Base-by-base conservation (phyloP, 441 rosid genomes). In the Erysimum pusillum region DNA sequence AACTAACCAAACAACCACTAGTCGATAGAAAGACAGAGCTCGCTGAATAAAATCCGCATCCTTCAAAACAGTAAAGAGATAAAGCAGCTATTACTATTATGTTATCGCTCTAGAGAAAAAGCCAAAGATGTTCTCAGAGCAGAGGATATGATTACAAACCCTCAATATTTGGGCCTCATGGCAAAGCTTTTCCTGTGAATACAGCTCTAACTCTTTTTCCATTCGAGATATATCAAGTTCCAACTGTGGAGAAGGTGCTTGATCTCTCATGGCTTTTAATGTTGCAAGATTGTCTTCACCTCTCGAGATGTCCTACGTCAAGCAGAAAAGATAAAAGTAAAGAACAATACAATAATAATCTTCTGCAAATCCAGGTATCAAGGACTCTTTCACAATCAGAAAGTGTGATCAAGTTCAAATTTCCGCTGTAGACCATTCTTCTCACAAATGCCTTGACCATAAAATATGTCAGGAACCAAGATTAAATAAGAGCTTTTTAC, bases 111-210 rank as follows among this genome's bases (percentile, higher is more conserved):
- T 20, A 74, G 35, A 61, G 8, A 34, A 41, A 69, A 71, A 10
- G 14, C 5, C 5, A 53, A 69, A 62, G 39, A 74, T 18, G 34
- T 48, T 68, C 2, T 48, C 35, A 45, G 72, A 72, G 36, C 51
- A 51, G 25, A 73, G 53, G 31, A 78, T 69, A 70, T 66, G 71
- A 62, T 45, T 38, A 82, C 71, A 66, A 87, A 93, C 99, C 90
- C 97, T 94, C 69, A 96, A 73, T 80, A 96, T 85, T 84, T 94
- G 99, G 71, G 99, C 97, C 76, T 94, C 97, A 38, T 89, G 93
- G 68, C 99, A 96, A 63, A 91, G 87, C 80, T 94, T 96, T 82
- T 91, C 98, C 82, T 94, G 98, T 7, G 93, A 86, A 85, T 82
- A 83, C n/a, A 71, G 44, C 75, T 96, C 99, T 67, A 93, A 73